These are phyloP conservation scores for Phytophthora cactorum DNA, from an alignment of 352 stramenopile species.

Conservation along the genomic window DNA sequence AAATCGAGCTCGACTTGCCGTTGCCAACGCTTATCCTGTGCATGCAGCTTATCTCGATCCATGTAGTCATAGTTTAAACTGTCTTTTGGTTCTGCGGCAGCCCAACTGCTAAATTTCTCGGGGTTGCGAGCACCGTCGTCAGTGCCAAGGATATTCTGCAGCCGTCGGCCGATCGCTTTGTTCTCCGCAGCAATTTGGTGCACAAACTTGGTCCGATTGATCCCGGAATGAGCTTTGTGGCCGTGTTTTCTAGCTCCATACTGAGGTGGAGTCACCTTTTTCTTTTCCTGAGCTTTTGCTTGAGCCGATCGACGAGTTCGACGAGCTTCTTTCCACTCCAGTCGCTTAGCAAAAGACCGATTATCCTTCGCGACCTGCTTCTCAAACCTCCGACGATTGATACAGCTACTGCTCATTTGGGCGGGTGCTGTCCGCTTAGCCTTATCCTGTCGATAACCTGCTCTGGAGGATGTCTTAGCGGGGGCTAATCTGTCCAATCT, in stretches of 20 bases:
- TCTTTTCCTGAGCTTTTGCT: conserved; percentile 49
- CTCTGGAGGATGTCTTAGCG: conserved; percentile 18
- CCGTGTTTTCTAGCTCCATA: conserved; percentile 47
- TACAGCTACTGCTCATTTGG: conserved; percentile 59
- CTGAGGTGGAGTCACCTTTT: conserved; percentile 40
- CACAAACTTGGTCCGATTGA: conserved; percentile 69
- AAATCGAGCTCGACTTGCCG: conserved; percentile 62
- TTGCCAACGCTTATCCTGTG: conserved; percentile 48
- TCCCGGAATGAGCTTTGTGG: conserved; percentile 63
- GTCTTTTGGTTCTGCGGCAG: conserved; percentile 32
- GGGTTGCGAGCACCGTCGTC: conserved; percentile 26
- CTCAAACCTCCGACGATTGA: conserved; percentile 64
- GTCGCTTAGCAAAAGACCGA: conserved; percentile 55
- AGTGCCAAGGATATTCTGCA: conserved; percentile 47
- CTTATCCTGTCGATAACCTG: conserved; percentile 13
- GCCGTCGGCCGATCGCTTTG: conserved; percentile 53
- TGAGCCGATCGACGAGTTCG: conserved; percentile 38
- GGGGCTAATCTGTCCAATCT: conserved; percentile 11
- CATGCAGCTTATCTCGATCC: conserved; percentile 57
- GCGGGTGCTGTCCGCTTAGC: conserved; percentile 19
- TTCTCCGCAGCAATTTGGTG: conserved; percentile 62
- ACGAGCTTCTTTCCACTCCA: conserved; percentile 47
- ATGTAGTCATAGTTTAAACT: conserved; percentile 36
- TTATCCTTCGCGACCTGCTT: conserved; percentile 67
- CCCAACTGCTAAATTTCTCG: conserved; percentile 26